phyloP scores from a whole-genome alignment of 1,284 basidiomycete genomes.

The Moesziomyces antarcticus region DNA sequence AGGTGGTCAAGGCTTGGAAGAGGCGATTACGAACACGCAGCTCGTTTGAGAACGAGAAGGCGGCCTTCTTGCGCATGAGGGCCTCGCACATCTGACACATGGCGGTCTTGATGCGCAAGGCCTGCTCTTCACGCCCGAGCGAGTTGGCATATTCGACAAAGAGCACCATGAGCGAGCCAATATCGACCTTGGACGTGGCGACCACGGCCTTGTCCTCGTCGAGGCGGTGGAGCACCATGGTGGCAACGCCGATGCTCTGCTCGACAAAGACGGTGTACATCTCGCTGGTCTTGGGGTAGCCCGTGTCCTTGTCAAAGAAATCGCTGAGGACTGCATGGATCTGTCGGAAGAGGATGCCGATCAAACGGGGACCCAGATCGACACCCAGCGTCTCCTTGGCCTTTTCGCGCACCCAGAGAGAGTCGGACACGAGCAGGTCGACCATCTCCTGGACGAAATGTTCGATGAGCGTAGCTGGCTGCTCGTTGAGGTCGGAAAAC shows the following conservation, averaged over 20 bases:
- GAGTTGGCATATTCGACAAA: constrained; percentile 64
- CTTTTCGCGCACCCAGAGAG: constrained; percentile 64
- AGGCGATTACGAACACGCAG: constrained; percentile 62
- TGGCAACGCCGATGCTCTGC: constrained; percentile 61
- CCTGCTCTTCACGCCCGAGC: constrained; percentile 56
- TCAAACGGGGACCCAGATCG: constrained; percentile 53
- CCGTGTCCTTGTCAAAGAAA: constrained; percentile 63
- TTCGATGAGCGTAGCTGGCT: constrained; percentile 49
- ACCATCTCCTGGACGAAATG: constrained; percentile 63
- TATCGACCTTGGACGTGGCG: constrained; percentile 53
- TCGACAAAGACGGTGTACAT: constrained; percentile 65
- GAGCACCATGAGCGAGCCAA: constrained; percentile 63
- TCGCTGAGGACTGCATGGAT: constrained; percentile 62
- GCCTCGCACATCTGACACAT: constrained; percentile 62
- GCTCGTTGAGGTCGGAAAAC: constrained; percentile 26
- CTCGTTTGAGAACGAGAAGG: constrained; percentile 60
- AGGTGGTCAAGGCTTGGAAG: constrained; percentile 61
- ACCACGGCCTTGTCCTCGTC: constrained; percentile 26
- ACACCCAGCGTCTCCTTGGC: constrained; percentile 63
- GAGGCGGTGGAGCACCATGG: constrained; percentile 56
- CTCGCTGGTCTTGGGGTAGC: constrained; percentile 55
- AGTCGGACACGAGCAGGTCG: constrained; percentile 63
- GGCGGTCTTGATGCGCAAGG: constrained; percentile 60
- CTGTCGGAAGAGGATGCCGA: constrained; percentile 61
- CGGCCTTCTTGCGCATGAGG: constrained; percentile 59